Base-by-base conservation (phyloP, 768 basidiomycete species). In the Amanita subjunquillea region DNA sequence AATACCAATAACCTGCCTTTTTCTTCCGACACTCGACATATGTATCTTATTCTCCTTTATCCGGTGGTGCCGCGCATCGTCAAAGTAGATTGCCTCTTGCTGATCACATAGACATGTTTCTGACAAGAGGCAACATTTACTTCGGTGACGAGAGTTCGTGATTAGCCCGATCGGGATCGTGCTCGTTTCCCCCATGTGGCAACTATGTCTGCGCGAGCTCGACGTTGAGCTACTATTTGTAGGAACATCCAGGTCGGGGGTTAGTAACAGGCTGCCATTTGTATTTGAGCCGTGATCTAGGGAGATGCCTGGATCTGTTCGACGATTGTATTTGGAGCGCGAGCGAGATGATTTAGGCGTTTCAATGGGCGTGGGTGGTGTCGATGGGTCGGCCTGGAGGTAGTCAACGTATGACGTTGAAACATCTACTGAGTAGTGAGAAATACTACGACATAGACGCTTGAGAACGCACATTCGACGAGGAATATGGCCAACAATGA, bases 331-430 rank as follows among this genome's bases (percentile, higher is more conserved):
- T 15, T 36, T 51, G 7, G 41, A 51, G 5, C 15, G 2, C 17
- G 50, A 22, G 10, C 7, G 41, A 23, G 40, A 59, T 50, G 54
- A 54, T 15, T 55, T 39, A 4, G 53, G 55, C 10, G 70, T 72
- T n/a, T 62, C 48, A 7, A 50, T 50, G 17, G 67, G 67, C 10
- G 78, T 70, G 22, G 75, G 56, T 5, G 75, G 66, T 3, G 75
- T 72, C 2, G 85, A 85, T 1, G 77, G 67, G 51, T 80, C 76
- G 2, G 80, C 78, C 0, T 87, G 82, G 0, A 91, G 73, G 50
- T 72, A 74, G 50, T 89, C 81, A 10, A 89, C 89, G 58, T 80
- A 89, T 2, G 83, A 75, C 0, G 84, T 87, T 17, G 87, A 89
- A 42, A 79, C 64, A 59, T 87, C 89, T 91, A 58, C 5, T 30